A percentile compares a stretch with the other conserved stretches of the same genome.
Conservation (phyloP, 2,329 filamentous ascomycete genomes). For the Aureobasidium musti region DNA sequence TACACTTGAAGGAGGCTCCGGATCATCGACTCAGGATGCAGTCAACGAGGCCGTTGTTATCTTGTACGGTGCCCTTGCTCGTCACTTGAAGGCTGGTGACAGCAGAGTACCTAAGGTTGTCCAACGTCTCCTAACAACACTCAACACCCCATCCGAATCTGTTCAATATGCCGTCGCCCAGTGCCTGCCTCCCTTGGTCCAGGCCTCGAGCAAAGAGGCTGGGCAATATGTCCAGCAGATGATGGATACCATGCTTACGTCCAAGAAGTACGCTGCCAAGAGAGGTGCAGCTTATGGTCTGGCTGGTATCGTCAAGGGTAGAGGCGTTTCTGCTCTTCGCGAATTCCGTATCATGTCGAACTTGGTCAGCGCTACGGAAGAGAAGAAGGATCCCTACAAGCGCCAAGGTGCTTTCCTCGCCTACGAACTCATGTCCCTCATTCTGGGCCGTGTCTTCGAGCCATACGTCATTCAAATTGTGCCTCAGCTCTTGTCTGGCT, state of each 20-base stretch:
- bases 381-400: conserved; percentile 89
- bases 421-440: conserved; percentile 83
- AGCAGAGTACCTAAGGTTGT: conserved; percentile 84
- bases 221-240: conserved; percentile 78
- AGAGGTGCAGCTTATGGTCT: conserved; percentile 94
- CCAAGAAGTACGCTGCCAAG: conserved; percentile 89
- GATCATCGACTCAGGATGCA: conserved; percentile 77
- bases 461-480: conserved; percentile 96
- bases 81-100: conserved; percentile 84
- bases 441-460: conserved; percentile 88
- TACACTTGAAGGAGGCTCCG: conserved; percentile 81
- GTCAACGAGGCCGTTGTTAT: conserved; percentile 98
- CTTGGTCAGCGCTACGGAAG: conserved; percentile 80
- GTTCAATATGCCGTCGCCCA: conserved; percentile 96
- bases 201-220: conserved; percentile 74
- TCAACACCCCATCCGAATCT: conserved; percentile 92
- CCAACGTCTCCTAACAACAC: conserved; percentile 77
- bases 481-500: conserved; percentile 82
- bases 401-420: conserved; percentile 86
- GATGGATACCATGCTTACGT: conserved; percentile 76
- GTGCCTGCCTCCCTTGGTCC: conserved; percentile 88
- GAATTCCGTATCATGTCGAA: conserved; percentile 85
- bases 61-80: conserved; percentile 89
- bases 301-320: conserved; percentile 85
- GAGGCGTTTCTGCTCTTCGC: conserved; percentile 76